Evolutionary conservation across 2,329 filamentous ascomycete species (phyloP), one percentile per base, ranked within the genome.

Genomic region (Verticillium longisporum): DNA sequence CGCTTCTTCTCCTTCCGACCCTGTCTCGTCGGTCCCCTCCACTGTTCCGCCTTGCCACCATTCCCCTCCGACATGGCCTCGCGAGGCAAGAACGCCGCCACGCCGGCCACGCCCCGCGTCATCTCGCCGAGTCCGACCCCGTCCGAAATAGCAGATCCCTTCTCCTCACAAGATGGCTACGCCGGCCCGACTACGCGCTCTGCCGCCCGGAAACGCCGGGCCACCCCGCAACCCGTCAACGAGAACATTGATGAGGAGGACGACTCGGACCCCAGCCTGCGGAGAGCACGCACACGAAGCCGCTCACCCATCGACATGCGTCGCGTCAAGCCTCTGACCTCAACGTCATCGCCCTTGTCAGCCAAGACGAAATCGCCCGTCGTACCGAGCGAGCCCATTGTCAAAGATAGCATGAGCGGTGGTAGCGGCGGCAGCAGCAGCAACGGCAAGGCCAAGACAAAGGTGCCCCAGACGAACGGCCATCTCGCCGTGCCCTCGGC

Each of bases 101-200:
- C 89, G 61, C 92, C 93, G 61, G 83, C 84, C 61, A 95, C 89
- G 61, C 92, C 92, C 69, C 88, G 92, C 70, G 90, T 97, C 67
- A 96, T 95, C 68, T 96, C 92, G 11, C 92, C 93, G 50, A 95
- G 92, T 60, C 92, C 93, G 50, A 88, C 89, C 2, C 86, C 86
- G 1, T 88, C 86, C 26, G 86, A 88, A 61, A 73, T 72, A 65
- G 74, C 18, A 55, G 54, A 32, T 13, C 75, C 77, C 53, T 80
- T 79, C 53, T 81, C 26, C 7, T 36, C 80, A 66, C 83, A 88
- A 71, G 82, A 83, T 63, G 88, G 67, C 41, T 84, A 96, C 74
- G 86, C 85, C 66, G 89, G 87, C 10, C 91, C 91, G 6, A 81
- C 87, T 63, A 96, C 92, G 64, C 86, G 92, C 68, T 94, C 92